Conservation (phyloP, 257 asterid species). For the Przewalskia tangutica region DNA sequence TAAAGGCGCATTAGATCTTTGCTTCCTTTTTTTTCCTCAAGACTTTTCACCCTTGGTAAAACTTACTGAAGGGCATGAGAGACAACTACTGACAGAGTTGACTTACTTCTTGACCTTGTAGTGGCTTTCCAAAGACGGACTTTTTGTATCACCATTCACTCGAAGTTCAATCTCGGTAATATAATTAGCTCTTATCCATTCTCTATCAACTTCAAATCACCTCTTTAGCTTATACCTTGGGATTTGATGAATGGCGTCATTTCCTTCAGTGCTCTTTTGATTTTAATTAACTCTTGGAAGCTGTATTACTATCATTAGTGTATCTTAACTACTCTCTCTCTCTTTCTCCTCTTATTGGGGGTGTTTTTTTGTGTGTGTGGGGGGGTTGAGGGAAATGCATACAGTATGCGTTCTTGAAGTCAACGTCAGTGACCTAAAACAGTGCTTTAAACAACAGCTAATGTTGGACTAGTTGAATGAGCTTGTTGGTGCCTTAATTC, state of each 20-base stretch:
- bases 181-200: neutral
- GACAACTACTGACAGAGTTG: neutral
- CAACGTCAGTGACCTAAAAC: neutral
- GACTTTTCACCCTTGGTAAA: neutral
- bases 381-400: neutral
- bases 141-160: neutral
- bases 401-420: neutral
- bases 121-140: neutral
- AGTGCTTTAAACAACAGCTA: neutral
- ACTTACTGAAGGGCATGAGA: neutral
- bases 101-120: neutral
- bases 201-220: neutral
- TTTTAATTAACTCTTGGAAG: neutral
- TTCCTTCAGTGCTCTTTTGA: neutral
- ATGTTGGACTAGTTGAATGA: neutral
- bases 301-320: neutral
- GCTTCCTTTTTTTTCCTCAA: too few relatives aligned
- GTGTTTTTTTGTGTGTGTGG: neutral
- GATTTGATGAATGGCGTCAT: neutral
- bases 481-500: neutral
- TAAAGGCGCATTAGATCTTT: too few relatives aligned
- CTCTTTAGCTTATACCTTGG: neutral
- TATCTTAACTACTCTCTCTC: neutral
- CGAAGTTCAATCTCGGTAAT: neutral
- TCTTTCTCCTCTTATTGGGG: neutral